Base-by-base conservation (phyloP, 176 grass and related monocot species). In the Puya raimondii region DNA sequence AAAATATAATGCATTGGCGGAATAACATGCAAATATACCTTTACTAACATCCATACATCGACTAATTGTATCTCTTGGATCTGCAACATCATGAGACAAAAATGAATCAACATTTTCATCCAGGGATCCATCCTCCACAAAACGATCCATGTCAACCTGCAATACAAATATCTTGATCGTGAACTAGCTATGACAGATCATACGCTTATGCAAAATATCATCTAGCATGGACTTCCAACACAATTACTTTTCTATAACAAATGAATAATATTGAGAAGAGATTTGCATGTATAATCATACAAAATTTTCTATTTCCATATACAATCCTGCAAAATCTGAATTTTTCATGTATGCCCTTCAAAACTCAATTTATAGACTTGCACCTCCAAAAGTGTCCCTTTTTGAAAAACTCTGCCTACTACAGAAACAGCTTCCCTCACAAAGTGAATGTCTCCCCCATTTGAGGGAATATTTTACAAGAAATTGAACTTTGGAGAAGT, bases 61-160 rank as follows among this genome's bases (percentile, higher is more conserved):
- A 50, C 90, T 90, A 82, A 91, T 29, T 27, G 71, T 66, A 52
- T 99, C 95, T 80, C 95, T 99, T 63, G 90, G 90, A 83, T 99
- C 95, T 54, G 88, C 80, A 68, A 94, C 95, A 88, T 99, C 95
- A 65, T 91, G 95, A 58, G 95, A 99, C 83, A 99, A 73, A 86
- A 94, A 99, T 59, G 95, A 99, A 68, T 99, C 95, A n/a, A 99
- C 95, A 69, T 99, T 99, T 70, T 99, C 95, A 82, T 99, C 95
- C 66, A 99, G 81, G 22, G 91, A 84, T 23, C 84, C 90, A 77
- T 96, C 92, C 74, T 96, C 92, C 54, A 96, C 78, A 81, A 96
- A 91, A 64, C 76, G 86, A 65, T 99, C 95, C 70, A 99, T 80
- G 68, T 91, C 90, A 94, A 75, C 87, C 95, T 99, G 74, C 33